These are phyloP conservation scores for Albugo candida DNA, from an alignment of 352 stramenopile species.

Conservation along the genomic window DNA sequence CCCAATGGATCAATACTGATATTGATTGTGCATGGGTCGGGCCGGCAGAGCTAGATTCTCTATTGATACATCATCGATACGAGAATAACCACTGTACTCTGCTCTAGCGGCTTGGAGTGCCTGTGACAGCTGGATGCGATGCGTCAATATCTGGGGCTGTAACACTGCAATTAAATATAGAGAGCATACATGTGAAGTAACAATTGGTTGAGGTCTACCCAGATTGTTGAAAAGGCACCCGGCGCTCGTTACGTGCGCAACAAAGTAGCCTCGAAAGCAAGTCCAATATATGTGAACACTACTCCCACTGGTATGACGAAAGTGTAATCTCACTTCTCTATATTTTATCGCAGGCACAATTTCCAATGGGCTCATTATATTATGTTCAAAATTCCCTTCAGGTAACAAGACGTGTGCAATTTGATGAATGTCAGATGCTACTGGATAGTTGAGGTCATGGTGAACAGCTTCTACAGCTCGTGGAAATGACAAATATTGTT, in stretches of 20 bases:
- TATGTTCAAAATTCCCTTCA: slow-evolving; percentile 45
- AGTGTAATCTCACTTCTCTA: background rate
- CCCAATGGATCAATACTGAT: no score
- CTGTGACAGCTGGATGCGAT: slow-evolving; percentile 56
- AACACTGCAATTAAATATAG: slow-evolving; percentile 24
- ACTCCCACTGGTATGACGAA: slow-evolving; percentile 23
- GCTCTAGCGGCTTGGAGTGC: slow-evolving; percentile 26
- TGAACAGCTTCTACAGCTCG: slow-evolving; percentile 59
- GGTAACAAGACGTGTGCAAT: slow-evolving; percentile 64
- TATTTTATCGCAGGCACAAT: slow-evolving; percentile 16
- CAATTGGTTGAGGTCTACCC: slow-evolving; percentile 39
- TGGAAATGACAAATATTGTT: slow-evolving; percentile 43
- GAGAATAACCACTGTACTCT: slow-evolving; percentile 47
- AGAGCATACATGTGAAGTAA: slow-evolving; percentile 59
- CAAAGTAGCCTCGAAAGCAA: slow-evolving; percentile 59
- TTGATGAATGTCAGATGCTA: slow-evolving; percentile 42
- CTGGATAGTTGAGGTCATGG: slow-evolving; percentile 54
- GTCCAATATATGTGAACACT: slow-evolving; percentile 24
- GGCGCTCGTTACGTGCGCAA: slow-evolving; percentile 2
- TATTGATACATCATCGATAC: no score
- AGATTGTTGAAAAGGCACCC: slow-evolving; percentile 51
- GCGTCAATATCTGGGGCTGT: slow-evolving; percentile 46
- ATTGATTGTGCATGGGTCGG: no score
- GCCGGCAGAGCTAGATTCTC: no score
- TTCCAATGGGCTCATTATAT: slow-evolving; percentile 34